These are phyloP conservation scores for Spathaspora hagerdaliae DNA, from an alignment of 805 yeast species.

Conservation along the genomic window DNA sequence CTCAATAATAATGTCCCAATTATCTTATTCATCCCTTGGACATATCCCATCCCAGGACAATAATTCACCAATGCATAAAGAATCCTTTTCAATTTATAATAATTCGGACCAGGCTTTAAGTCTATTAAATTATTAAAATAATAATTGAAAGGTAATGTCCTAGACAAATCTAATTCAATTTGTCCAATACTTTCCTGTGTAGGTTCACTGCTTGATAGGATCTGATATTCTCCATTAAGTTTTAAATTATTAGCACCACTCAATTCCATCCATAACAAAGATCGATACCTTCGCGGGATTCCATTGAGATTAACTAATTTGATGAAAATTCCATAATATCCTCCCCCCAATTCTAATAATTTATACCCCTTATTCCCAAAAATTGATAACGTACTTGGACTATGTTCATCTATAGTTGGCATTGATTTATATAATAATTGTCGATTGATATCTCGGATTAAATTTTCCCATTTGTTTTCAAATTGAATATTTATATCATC, in stretches of 20 bases:
- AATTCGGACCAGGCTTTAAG: constrained; percentile 51
- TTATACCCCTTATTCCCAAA: constrained; percentile 39
- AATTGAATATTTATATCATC: constrained; percentile 38
- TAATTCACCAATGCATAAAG: constrained; percentile 47
- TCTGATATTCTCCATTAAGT: constrained; percentile 46
- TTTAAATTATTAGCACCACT: constrained; percentile 43
- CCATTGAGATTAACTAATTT: constrained; percentile 39
- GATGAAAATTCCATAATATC: constrained; percentile 13
- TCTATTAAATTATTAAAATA: constrained; percentile 40
- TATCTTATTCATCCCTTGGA: constrained; percentile 62
- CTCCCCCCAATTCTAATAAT: constrained; percentile 16
- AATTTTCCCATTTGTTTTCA: constrained; percentile 43
- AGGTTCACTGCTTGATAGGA: constrained; percentile 14
- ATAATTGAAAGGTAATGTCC: constrained; percentile 53
- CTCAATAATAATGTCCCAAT: constrained; percentile 47
- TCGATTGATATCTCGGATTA: constrained; percentile 25
- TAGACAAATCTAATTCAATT: constrained; percentile 48
- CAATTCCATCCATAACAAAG: constrained; percentile 51
- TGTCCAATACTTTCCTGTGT: constrained; percentile 32
- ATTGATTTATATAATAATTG: background rate
- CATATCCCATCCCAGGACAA: constrained; percentile 48
- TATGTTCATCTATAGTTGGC: background rate
- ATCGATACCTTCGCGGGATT: constrained; percentile 45
- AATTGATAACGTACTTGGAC: background rate
- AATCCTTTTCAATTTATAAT: constrained; percentile 41